Evolutionary conservation across 1,139 yeast species (phyloP).

Genomic region (Candida buenavistaensis): DNA sequence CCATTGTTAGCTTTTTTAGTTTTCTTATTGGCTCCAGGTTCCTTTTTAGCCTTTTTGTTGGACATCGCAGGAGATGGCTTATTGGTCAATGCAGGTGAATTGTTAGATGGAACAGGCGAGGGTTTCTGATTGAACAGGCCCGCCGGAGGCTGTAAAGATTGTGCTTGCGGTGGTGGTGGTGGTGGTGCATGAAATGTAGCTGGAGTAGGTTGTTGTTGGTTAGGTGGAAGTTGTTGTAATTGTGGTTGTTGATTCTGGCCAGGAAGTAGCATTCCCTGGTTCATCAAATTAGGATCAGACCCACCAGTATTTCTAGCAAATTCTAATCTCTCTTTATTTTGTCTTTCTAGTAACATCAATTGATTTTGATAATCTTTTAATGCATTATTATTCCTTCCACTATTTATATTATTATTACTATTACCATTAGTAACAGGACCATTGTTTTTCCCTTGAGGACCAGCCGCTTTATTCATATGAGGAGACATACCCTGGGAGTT

Average conservation of each 20-base stretch:
- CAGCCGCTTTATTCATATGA: slow-evolving; percentile 6
- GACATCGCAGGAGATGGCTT: slow-evolving; percentile 37
- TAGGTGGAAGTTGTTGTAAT: slow-evolving; percentile 14
- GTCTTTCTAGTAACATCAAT: slow-evolving; percentile 67
- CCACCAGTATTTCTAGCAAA: slow-evolving; percentile 38
- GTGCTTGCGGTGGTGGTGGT: slow-evolving; percentile 17
- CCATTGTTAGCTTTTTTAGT: slow-evolving; percentile 32
- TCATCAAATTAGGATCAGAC: slow-evolving; percentile 9
- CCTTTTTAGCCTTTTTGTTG: slow-evolving; percentile 20
- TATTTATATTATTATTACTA: slow-evolving; percentile 6
- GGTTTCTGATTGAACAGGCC: slow-evolving; percentile 17
- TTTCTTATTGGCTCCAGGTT: slow-evolving; percentile 27
- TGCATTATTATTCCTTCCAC: slow-evolving; percentile 36
- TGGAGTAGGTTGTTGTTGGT: slow-evolving; percentile 17
- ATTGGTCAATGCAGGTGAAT: slow-evolving; percentile 34
- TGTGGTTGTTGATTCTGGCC: slow-evolving; percentile 14
- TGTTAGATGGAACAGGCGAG: slow-evolving; percentile 28
- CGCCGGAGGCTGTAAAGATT: slow-evolving; percentile 11
- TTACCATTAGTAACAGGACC: slow-evolving; percentile 11
- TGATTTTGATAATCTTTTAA: slow-evolving; percentile 78
- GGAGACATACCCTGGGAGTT: slow-evolving; percentile 3
- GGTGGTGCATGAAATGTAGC: slow-evolving; percentile 12
- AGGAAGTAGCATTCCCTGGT: slow-evolving; percentile 17
- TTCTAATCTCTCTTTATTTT: slow-evolving; percentile 63
- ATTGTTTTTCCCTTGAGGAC: slow-evolving; percentile 8